Base-by-base conservation (phyloP, 345 rosid genomes). In the Draba incana region DNA sequence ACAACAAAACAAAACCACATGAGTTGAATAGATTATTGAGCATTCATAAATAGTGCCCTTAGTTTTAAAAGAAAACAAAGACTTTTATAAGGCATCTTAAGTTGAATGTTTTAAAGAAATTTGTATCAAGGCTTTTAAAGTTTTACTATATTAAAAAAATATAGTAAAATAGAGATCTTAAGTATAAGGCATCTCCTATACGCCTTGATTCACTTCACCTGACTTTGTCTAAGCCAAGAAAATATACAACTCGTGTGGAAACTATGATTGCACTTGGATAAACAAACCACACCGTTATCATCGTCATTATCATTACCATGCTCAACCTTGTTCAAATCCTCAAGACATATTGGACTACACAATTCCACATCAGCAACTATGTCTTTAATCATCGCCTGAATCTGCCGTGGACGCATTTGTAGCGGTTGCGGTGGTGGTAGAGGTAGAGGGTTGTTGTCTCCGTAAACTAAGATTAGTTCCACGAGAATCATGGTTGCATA, bases 311-410 rank as follows among this genome's bases (percentile, higher is more conserved):
- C 53, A 23, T 49, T 10, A 48, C 10, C 7, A 24, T 49, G 3
- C 14, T 54, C 38, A 59, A 38, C 63, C 48, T 43, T 44, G 10
- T 60, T 60, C 52, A 60, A 60, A 60, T 60, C 65, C 38, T 43
- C 64, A 9, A 60, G 64, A 60, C 64, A 60, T n/a, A 43, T 60
- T 9, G 64, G 65, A 61, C 65, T 44, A 61, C 52, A 44, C 15
- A 61, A 44, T 4, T 61, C 65, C n/a, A 61, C 52, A 4, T 61
- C 65, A 27, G 44, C 27, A 44, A 61, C 52, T 44, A 61, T 10
- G n/a, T 28, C 52, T 27, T 59, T 14, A n/a, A 44, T 45, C 52
- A 27, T 15, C 39, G 24, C n/a, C 10, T 25, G 25, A 44, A 61
- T 61, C 52, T 44, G 10, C 14, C 6, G 35, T 10, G 27, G 61